Base-by-base conservation (phyloP, 345 rosid species). In the Raphanus sativus region DNA sequence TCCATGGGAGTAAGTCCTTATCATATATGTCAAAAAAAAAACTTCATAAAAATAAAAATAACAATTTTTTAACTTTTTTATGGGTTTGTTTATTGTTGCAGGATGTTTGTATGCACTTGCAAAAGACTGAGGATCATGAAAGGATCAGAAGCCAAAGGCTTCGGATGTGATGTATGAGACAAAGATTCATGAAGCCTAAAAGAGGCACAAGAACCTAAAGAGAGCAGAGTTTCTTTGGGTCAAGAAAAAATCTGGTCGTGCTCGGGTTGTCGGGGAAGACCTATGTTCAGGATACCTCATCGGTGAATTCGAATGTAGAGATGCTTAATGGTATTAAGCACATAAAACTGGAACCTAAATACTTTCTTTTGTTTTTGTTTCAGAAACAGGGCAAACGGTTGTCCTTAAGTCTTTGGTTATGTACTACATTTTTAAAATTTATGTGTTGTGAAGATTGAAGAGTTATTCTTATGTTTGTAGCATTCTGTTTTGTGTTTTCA, bases 41-140 rank as follows among this genome's bases (percentile, higher is more conserved):
- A 28, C 12, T 60, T 63, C 30, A 60, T 42, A 48, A 30, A 8
- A 25, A 16, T 10, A 29, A 3, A 0, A 21, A 21, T 21, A 8
- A 28, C 30, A 28, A 28, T 28, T 48, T n/a, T 50, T 17, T 3
- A 1, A 26, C 62, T 71, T 66, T 50, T 70, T 79, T 25, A 79
- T 61, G 66, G 50, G 58, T 52, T 54, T 62, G 63, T 62, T 25
- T 59, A 16, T 62, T 58, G 6, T 40, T 77, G 62, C 76, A 83
- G 84, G 38, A 89, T 87, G 89, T 89, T 87, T 65, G 70, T 74
- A 42, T 82, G 65, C 73, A 79, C 84, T 9, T 89, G 93, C 81
- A 89, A 86, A 75, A 87, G 80, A 76, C 66, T 87, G 24, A 85
- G 89, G 64, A 82, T 89, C 68, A 81, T 86, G 90, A 87, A 82